A percentile compares a stretch with the other conserved stretches of the same genome.
phyloP scores from a whole-genome alignment of 2,329 filamentous ascomycete species.

The Cladophialophora bantiana region DNA sequence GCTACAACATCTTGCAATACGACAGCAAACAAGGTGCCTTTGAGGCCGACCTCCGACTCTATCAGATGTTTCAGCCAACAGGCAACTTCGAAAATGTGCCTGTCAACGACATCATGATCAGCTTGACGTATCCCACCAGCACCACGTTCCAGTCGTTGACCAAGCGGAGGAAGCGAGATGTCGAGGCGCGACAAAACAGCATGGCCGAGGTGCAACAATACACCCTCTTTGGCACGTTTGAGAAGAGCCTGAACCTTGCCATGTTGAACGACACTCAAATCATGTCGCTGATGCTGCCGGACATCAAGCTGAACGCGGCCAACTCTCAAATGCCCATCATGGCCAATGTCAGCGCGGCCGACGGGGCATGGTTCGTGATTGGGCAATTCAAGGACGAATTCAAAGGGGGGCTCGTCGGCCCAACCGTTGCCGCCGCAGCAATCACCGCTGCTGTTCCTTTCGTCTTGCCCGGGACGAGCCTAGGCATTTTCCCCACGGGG shows the following conservation, averaged over 20 bases:
- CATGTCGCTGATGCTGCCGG: slow-evolving; percentile 46
- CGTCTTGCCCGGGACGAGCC: slow-evolving; percentile 44
- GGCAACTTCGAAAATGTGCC: slow-evolving; percentile 54
- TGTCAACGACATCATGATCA: slow-evolving; percentile 43
- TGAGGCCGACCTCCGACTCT: slow-evolving; percentile 77
- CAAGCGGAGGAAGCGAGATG: slow-evolving; percentile 33
- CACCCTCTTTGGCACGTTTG: slow-evolving; percentile 45
- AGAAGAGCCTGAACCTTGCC: slow-evolving; percentile 39
- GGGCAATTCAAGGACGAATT: slow-evolving; percentile 43
- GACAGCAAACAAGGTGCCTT: slow-evolving; percentile 73
- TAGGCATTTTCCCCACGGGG: slow-evolving; percentile 45
- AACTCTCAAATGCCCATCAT: slow-evolving; percentile 34
- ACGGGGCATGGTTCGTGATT: slow-evolving; percentile 48
- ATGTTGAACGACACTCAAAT: slow-evolving; percentile 44
- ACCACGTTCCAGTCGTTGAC: slow-evolving; percentile 38
- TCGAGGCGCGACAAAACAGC: slow-evolving; percentile 26
- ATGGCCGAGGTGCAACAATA: slow-evolving; percentile 45
- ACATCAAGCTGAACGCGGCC: slow-evolving; percentile 44
- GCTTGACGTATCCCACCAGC: slow-evolving; percentile 40
- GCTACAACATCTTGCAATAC: slow-evolving; percentile 79
- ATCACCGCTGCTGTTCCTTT: slow-evolving; percentile 42
- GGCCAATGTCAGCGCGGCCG: slow-evolving; percentile 44
- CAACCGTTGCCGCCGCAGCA: slow-evolving; percentile 38
- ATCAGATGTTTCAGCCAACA: slow-evolving; percentile 68
- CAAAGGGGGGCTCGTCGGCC: slow-evolving; percentile 38